These are phyloP conservation scores for Tilletia horrida DNA, from an alignment of 1,284 basidiomycete species.

Conservation along the genomic window DNA sequence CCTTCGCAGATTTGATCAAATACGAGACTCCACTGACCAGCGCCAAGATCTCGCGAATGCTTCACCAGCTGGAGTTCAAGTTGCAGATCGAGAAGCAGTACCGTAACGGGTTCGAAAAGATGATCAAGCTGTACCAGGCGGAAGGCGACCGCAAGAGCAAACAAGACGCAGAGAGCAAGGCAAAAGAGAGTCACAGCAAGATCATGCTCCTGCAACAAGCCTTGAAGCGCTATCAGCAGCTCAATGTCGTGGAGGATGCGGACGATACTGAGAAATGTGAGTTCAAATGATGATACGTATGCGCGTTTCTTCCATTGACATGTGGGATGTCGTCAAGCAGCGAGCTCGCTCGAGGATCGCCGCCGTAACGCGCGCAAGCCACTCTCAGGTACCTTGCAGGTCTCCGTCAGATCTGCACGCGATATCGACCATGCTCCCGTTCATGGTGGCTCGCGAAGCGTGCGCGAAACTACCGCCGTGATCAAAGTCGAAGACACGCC, in stretches of 20 bases:
- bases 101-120: conserved; percentile 97
- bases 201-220: conserved; percentile 88
- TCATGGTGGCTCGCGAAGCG: conserved; percentile 56
- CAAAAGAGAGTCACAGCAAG: conserved; percentile 90
- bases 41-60: conserved; percentile 94
- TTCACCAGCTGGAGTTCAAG: conserved; percentile 98
- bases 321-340: neutral
- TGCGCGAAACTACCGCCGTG: conserved; percentile 78
- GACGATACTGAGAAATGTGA: conserved; percentile 65
- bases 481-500: conserved; percentile 96
- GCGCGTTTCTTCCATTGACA: neutral
- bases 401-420: conserved; percentile 81
- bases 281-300: neutral
- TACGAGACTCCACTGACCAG: conserved; percentile 95
- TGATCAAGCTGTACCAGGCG: conserved; percentile 81
- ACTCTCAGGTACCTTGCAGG: conserved; percentile 84
- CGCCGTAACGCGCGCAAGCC: conserved; percentile 89
- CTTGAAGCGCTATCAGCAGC: conserved; percentile 90
- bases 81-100: conserved; percentile 97
- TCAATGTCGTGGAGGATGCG: conserved; percentile 86
- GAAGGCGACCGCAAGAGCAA: conserved; percentile 78
- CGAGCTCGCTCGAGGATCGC: conserved; percentile 63
- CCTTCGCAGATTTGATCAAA: conserved; percentile 75
- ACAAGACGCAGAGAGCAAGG: conserved; percentile 83
- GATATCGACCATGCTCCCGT: conserved; percentile 92